A percentile compares a stretch with the other conserved stretches of the same genome.
phyloP scores from a whole-genome alignment of 495 filamentous ascomycete genomes.

The Podospora anserina region DNA sequence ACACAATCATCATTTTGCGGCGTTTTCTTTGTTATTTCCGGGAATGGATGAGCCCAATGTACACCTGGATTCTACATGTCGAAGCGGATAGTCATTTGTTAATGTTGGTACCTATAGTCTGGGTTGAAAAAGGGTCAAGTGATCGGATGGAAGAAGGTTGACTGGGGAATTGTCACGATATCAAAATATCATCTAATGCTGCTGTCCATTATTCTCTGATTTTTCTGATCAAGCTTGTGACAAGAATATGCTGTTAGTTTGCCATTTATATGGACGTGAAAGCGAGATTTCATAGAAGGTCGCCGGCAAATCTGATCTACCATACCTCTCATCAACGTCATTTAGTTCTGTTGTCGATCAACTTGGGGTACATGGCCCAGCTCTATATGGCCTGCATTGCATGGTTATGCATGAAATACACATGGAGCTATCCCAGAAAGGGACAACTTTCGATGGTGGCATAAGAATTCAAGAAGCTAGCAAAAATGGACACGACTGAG shows the following conservation, averaged over 20 bases:
- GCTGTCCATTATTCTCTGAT: too few species aligned
- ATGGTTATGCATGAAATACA: not conserved
- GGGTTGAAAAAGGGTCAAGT: not conserved
- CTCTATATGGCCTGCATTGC: not conserved
- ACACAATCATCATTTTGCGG: not conserved
- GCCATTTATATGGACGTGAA: too few species aligned
- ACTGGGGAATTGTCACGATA: not conserved
- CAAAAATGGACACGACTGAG: too few species aligned
- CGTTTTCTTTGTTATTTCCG: not conserved
- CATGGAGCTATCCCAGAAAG: not conserved
- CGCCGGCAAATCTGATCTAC: not conserved
- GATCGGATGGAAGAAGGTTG: not conserved
- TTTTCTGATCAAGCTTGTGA: too few species aligned
- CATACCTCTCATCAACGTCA: not conserved
- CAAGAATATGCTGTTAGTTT: too few species aligned
- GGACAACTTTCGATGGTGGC: not conserved
- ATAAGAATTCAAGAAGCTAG: not conserved
- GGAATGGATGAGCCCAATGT: not conserved
- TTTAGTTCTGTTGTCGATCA: not conserved
- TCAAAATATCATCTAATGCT: not conserved
- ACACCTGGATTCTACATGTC: not conserved
- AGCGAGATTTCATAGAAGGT: too few species aligned
- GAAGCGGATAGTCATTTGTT: not conserved
- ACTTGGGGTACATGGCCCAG: not conserved
- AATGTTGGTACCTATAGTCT: not conserved